These are phyloP conservation scores for Coix lacrymajobi DNA, from an alignment of 176 grass and related monocot species.

Conservation along the genomic window DNA sequence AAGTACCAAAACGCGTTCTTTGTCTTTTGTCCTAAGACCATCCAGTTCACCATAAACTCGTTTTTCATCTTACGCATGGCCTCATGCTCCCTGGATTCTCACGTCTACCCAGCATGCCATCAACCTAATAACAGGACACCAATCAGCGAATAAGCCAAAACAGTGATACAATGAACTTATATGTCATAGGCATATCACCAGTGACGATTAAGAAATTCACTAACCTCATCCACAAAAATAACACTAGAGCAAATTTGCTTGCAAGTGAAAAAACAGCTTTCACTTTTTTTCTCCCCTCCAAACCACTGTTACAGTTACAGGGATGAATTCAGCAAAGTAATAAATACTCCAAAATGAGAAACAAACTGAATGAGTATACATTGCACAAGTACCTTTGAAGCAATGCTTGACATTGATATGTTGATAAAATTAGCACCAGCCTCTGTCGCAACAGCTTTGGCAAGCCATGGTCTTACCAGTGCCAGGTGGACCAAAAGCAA, in stretches of 20 bases:
- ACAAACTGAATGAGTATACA: constrained; percentile 9
- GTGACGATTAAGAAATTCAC: constrained; percentile 5
- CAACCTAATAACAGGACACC: constrained; percentile 51
- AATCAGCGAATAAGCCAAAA: background rate
- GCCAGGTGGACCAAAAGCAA: constrained; percentile 93
- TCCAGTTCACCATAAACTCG: constrained; percentile 99
- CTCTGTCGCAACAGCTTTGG: constrained; percentile 99
- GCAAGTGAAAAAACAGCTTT: constrained; percentile 96
- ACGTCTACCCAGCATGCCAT: constrained; percentile 89
- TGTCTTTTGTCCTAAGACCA: constrained; percentile 91
- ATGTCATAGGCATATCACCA: constrained; percentile 13
- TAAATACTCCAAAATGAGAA: constrained; percentile 11
- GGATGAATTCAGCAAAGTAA: constrained; percentile 32
- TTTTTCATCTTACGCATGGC: constrained; percentile 99
- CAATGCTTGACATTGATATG: constrained; percentile 98
- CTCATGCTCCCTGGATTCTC: constrained; percentile 99
- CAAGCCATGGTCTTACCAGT: constrained; percentile 99
- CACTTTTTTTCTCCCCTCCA: constrained; percentile 97
- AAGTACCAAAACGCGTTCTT: constrained; percentile 93
- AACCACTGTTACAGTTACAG: constrained; percentile 75
- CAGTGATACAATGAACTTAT: background rate
- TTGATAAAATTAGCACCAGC: constrained; percentile 99
- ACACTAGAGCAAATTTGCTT: constrained; percentile 98
- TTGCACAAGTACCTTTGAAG: constrained; percentile 66
- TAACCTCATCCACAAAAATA: constrained; percentile 98